Percentiles rank a stretch among this genome's conserved stretches.
These are phyloP conservation scores for Euphrasia arctica DNA, from an alignment of 305 asterid genomes.

Conservation along the genomic window DNA sequence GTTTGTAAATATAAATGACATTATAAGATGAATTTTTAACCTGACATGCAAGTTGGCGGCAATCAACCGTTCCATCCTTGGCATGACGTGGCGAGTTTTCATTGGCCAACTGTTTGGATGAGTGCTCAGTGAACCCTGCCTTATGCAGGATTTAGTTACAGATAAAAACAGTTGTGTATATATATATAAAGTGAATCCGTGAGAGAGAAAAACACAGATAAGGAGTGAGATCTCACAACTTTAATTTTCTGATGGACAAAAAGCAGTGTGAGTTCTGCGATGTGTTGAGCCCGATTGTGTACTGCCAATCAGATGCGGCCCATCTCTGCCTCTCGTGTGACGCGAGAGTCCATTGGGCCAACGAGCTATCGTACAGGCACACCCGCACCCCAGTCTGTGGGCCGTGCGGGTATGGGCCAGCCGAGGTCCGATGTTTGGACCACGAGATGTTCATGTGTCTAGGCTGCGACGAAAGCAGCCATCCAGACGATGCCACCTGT, in stretches of 20 bases:
- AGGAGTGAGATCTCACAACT: no score
- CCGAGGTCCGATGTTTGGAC: slow-evolving; percentile 45
- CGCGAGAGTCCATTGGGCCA: slow-evolving; percentile 83
- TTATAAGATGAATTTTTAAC: no score
- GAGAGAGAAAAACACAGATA: no score
- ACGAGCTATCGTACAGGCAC: slow-evolving; percentile 77
- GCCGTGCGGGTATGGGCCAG: slow-evolving; percentile 45
- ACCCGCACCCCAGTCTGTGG: slow-evolving; percentile 69
- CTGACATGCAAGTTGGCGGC: slow-evolving; percentile 19
- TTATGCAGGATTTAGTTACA: slow-evolving; percentile 40
- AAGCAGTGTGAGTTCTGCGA: slow-evolving; percentile 61
- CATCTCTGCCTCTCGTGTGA: slow-evolving; percentile 83
- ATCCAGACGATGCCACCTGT: slow-evolving; percentile 28
- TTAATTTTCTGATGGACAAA: slow-evolving; percentile 37
- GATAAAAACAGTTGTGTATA: not conserved
- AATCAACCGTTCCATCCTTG: slow-evolving; percentile 27
- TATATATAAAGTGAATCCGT: no score
- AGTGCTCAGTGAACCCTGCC: slow-evolving; percentile 33
- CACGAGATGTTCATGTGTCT: slow-evolving; percentile 67
- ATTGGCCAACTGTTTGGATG: slow-evolving; percentile 58
- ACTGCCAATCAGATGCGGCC: slow-evolving; percentile 79
- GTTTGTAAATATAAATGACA: no score
- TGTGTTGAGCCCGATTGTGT: slow-evolving; percentile 60
- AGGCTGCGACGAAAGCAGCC: slow-evolving; percentile 50
- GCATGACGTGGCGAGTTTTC: slow-evolving; percentile 35